Percentiles rank a stretch among this genome's conserved stretches.
These are phyloP conservation scores for Auriscalpium vulgare DNA, from an alignment of 768 basidiomycete species.

Conservation along the genomic window DNA sequence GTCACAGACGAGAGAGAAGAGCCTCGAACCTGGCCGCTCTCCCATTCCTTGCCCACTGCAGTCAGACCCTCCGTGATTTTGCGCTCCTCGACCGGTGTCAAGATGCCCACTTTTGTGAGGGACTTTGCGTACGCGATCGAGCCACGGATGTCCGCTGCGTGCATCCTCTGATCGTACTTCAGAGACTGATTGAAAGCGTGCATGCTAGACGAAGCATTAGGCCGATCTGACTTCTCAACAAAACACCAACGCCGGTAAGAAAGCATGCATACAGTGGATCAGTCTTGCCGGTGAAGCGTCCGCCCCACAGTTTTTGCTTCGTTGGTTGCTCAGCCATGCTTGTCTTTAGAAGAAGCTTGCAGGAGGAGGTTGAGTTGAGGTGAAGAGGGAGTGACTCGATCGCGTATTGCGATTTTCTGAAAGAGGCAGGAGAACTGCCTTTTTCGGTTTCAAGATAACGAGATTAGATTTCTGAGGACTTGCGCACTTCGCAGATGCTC, in stretches of 20 bases:
- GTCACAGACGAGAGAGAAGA: background rate
- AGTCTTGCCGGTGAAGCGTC: slow-evolving; percentile 77
- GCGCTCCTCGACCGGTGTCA: slow-evolving; percentile 66
- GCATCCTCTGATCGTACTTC: slow-evolving; percentile 91
- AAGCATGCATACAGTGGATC: slow-evolving; percentile 64
- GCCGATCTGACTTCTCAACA: slow-evolving; percentile 11
- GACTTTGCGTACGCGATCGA: slow-evolving; percentile 96
- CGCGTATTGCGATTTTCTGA: no score
- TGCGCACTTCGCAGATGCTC: no score
- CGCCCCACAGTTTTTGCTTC: slow-evolving; percentile 81
- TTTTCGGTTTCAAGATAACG: no score
- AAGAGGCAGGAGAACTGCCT: no score
- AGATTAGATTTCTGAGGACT: no score
- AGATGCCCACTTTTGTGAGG: slow-evolving; percentile 69
- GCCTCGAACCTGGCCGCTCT: slow-evolving; percentile 54
- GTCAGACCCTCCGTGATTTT: slow-evolving; percentile 70
- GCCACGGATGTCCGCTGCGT: slow-evolving; percentile 82
- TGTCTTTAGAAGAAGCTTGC: no score
- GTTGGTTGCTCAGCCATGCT: slow-evolving; percentile 34
- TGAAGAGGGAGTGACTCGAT: no score
- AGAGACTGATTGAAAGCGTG: slow-evolving; percentile 96
- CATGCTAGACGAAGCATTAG: slow-evolving; percentile 51
- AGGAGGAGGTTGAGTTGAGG: no score
- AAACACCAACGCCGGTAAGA: background rate
- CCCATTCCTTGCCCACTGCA: slow-evolving; percentile 81